Base-by-base conservation (phyloP, 192 early-diverging fungal genomes). In the Entomortierella beljakovae region DNA sequence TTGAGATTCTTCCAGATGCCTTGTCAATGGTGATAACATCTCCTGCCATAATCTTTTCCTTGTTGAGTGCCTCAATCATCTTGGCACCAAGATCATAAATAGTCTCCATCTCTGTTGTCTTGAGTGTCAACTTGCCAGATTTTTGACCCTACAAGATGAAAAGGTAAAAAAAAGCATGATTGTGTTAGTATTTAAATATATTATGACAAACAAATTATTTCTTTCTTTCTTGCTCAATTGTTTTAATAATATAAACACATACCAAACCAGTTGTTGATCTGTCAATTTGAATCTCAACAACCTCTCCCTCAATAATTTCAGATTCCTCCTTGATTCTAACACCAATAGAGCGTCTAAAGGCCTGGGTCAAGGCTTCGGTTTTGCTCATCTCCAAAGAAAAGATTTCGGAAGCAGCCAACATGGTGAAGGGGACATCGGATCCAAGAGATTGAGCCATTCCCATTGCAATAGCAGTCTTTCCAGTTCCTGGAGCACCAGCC, bases 41-140 rank as follows among this genome's bases (percentile, higher is more conserved):
- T 57, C 93, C 98, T 33, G 96, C 96, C 84, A 94, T 89, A 46
- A 98, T 96, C 81, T 99, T 99, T 68, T 99, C 97, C 85, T 98
- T 98, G 82, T 93, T 96, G 71, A 99, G 80, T 23, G 95, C 88
- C 53, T 95, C 94, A 80, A 99, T 98, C 97, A 99, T 98, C 83
- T 99, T 99, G 67, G 97, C 93, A 9, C 97, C 98, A 64, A 99
- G 81, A 81, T 99, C 98, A 62, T 99, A 99, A 62, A 99, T 93
- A 34, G 98, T 99, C 81, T 99, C 98, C 98, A 99, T 99, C 48
- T 99, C 98, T 22, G 97, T 99, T 29, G 98, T 99, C 87, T 99
- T 99, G 34, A 99, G 81, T 56, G 97, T 99, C 51, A 99, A 84
- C 83, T 99, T 99, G 23, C 98, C 98, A 1, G 94, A 94, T 87